These are phyloP conservation scores for Taphrina communis DNA, from an alignment of 1,139 yeast species.

Conservation along the genomic window DNA sequence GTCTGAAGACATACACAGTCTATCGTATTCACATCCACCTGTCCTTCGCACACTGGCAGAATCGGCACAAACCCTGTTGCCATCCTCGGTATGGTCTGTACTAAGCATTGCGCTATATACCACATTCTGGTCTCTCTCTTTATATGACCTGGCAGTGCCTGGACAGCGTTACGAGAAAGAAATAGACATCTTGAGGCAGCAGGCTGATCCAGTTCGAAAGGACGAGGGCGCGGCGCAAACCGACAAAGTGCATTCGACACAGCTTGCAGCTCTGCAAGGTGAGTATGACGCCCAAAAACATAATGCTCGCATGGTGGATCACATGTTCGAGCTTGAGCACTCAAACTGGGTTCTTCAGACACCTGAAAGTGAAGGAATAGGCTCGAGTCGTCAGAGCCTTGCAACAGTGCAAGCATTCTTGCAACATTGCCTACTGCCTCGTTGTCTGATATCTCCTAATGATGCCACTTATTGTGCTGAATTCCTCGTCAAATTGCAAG, in stretches of 20 bases:
- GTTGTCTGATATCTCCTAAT: slow-evolving; percentile 77
- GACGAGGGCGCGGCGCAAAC: not conserved
- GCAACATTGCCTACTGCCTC: slow-evolving; percentile 73
- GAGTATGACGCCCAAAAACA: not conserved
- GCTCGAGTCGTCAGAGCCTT: not conserved
- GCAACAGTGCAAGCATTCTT: slow-evolving; percentile 55
- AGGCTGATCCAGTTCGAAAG: not conserved
- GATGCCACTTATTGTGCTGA: slow-evolving; percentile 78
- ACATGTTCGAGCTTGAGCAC: slow-evolving; percentile 22
- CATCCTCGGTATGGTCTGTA: slow-evolving; percentile 51
- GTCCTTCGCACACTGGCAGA: not conserved
- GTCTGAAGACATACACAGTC: not conserved
- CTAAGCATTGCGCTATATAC: slow-evolving; percentile 60
- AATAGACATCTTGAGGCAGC: not conserved
- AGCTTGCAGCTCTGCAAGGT: not conserved
- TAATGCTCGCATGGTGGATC: slow-evolving; percentile 2
- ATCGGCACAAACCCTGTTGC: slow-evolving; percentile 3
- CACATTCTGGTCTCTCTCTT: slow-evolving; percentile 74
- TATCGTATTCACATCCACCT: not conserved
- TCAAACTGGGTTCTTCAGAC: not conserved
- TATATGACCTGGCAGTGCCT: slow-evolving; percentile 74
- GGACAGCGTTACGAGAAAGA: slow-evolving; percentile 61
- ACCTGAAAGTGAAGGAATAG: not conserved
- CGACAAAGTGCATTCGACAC: not conserved
- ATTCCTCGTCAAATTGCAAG: slow-evolving; percentile 63